Evolutionary conservation across 2,329 filamentous ascomycete genomes (phyloP).

Genomic region (Curvularia eragrostidis): DNA sequence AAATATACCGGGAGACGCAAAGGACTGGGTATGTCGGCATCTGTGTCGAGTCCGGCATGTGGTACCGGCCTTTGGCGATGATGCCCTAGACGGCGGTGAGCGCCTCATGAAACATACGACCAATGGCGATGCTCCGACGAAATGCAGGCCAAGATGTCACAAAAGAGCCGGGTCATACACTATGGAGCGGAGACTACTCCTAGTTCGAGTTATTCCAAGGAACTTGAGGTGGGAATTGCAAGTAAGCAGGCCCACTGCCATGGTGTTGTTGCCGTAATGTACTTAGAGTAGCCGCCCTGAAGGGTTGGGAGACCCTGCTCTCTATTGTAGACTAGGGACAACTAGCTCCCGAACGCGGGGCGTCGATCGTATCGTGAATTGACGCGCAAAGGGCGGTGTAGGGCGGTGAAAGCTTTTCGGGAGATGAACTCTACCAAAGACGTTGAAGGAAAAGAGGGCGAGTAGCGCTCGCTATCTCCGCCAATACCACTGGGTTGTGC

Average conservation of each 20-base stretch:
- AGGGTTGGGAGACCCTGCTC: slow-evolving; percentile 16
- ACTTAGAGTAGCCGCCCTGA: slow-evolving; percentile 3
- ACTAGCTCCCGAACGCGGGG: slow-evolving; percentile 17
- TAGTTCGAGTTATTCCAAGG: slow-evolving; percentile 7
- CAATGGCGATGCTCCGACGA: slow-evolving; percentile 4
- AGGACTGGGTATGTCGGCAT: slow-evolving; percentile 9
- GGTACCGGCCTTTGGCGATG: slow-evolving; percentile 8
- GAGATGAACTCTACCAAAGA: background rate
- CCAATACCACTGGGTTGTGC: slow-evolving; percentile 5
- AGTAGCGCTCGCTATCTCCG: background rate
- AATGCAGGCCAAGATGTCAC: slow-evolving; percentile 2
- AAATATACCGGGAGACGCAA: background rate
- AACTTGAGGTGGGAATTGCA: slow-evolving; percentile 12
- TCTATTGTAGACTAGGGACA: slow-evolving; percentile 12
- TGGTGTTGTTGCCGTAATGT: slow-evolving; percentile 8
- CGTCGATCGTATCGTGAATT: slow-evolving; percentile 14
- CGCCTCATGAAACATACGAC: slow-evolving; percentile 15
- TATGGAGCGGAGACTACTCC: slow-evolving; percentile 10
- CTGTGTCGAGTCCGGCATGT: slow-evolving; percentile 2
- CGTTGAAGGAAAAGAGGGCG: slow-evolving; percentile 3
- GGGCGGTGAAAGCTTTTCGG: slow-evolving; percentile 28
- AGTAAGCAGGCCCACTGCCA: slow-evolving; percentile 7
- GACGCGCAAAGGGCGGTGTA: slow-evolving; percentile 26
- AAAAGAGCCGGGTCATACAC: slow-evolving; percentile 1
- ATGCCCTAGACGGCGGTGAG: slow-evolving; percentile 15